Percentiles rank a stretch among this genome's conserved stretches.
Evolutionary conservation across 148 eudicot species (phyloP).

Genomic region (Persicaria maculosa): DNA sequence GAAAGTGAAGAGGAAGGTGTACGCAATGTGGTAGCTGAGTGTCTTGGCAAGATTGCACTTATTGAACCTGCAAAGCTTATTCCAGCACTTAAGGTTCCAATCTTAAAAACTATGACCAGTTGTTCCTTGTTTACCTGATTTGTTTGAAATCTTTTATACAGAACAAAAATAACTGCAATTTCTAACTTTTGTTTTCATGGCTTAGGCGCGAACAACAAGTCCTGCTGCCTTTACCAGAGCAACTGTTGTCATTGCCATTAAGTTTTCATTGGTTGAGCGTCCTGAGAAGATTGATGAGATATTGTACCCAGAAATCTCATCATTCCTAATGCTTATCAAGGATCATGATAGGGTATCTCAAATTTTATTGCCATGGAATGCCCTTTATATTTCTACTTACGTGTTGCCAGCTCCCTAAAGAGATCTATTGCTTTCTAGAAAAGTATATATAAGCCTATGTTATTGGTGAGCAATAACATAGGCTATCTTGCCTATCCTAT

Average conservation of each 20-base stretch:
- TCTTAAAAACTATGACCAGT: background rate
- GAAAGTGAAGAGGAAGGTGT: constrained; percentile 99
- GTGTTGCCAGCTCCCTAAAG: background rate
- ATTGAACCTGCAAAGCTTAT: constrained; percentile 87
- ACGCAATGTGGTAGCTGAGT: constrained; percentile 97
- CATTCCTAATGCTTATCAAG: constrained; percentile 74
- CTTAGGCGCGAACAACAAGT: constrained; percentile 59
- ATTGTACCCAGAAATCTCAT: constrained; percentile 83
- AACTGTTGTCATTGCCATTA: constrained; percentile 48
- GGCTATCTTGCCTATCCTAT: background rate
- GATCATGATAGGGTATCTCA: background rate
- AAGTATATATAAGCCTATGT: no score
- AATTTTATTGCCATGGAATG: background rate
- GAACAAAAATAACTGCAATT: constrained; percentile 74
- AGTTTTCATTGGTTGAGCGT: constrained; percentile 90
- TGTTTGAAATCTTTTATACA: background rate
- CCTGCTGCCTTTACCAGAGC: constrained; percentile 52
- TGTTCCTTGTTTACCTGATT: background rate
- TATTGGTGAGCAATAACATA: no score
- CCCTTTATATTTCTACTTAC: background rate
- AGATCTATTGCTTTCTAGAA: background rate
- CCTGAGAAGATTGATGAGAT: constrained; percentile 89
- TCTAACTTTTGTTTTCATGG: constrained; percentile 41
- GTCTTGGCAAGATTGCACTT: constrained; percentile 94
- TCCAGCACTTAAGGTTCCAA: constrained; percentile 80